Conservation (phyloP, 257 asterid genomes). For the Gentiana dahurica region DNA sequence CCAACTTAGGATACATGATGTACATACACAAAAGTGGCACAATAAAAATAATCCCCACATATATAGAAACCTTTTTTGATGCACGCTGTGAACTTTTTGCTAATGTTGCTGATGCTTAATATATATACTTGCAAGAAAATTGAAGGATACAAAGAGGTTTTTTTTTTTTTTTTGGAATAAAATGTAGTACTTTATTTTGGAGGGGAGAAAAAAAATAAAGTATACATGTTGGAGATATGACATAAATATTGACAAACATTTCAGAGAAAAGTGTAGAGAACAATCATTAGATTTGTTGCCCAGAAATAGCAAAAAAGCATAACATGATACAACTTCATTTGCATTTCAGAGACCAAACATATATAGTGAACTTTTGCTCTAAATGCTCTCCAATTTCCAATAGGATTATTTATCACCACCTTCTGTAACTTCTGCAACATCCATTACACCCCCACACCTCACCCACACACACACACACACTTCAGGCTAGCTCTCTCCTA, state of each 20-base stretch:
- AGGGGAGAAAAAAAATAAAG: neutral
- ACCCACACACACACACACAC: too few relatives aligned
- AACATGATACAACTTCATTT: constrained; percentile 35
- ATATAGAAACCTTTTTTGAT: too few relatives aligned
- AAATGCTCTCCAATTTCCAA: constrained; percentile 35
- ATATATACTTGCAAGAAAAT: neutral
- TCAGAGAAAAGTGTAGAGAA: constrained; percentile 40
- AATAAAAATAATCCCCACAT: too few relatives aligned
- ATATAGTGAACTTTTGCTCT: constrained; percentile 40
- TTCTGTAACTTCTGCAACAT: neutral
- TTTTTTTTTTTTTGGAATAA: neutral
- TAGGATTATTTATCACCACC: constrained; percentile 16
- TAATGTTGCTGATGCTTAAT: too few relatives aligned
- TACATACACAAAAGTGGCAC: too few relatives aligned
- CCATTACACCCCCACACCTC: too few relatives aligned
- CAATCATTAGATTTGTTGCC: constrained; percentile 45
- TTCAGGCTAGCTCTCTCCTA: neutral
- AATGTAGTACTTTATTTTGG: too few relatives aligned
- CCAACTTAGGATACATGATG: too few relatives aligned
- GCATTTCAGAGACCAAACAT: constrained; percentile 44
- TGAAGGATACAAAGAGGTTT: neutral
- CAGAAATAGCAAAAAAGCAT: constrained; percentile 31
- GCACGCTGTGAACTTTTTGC: too few relatives aligned
- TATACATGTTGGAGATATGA: constrained; percentile 14
- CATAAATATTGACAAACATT: constrained; percentile 29